These are phyloP conservation scores for Fusarium sp. DNA, from an alignment of 2,329 filamentous ascomycete species.

Conservation along the genomic window DNA sequence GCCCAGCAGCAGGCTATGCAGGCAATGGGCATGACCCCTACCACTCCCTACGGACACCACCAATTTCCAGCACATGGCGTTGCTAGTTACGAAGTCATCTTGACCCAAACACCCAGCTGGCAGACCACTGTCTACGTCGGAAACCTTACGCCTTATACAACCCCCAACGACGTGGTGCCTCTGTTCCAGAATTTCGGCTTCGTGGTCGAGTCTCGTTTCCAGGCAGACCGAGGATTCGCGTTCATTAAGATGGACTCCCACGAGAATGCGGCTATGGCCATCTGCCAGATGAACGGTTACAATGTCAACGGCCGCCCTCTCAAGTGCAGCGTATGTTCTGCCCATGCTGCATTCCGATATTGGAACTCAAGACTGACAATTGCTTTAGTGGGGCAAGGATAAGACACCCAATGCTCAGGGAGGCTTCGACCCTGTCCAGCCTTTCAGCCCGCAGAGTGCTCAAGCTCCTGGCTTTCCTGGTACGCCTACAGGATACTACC, in stretches of 20 bases:
- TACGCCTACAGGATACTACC: constrained; percentile 84
- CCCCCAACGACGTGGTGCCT: constrained; percentile 95
- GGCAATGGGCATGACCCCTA: constrained; percentile 97
- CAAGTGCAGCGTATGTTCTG: constrained; percentile 92
- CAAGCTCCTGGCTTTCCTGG: constrained; percentile 80
- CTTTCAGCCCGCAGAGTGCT: constrained; percentile 78
- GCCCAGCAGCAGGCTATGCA: constrained; percentile 97
- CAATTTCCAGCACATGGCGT: constrained; percentile 98
- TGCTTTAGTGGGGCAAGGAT: constrained; percentile 93
- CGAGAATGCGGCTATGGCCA: constrained; percentile 97
- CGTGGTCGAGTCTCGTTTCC: constrained; percentile 96
- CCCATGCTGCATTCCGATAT: neutral
- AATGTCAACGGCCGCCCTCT: constrained; percentile 96
- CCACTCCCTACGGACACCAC: constrained; percentile 95
- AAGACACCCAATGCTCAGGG: constrained; percentile 81
- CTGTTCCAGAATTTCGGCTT: constrained; percentile 99
- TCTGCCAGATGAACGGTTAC: constrained; percentile 97
- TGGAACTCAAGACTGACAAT: constrained; percentile 29
- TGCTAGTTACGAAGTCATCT: constrained; percentile 97
- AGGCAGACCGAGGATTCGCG: constrained; percentile 96
- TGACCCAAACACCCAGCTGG: constrained; percentile 94
- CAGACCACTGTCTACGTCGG: constrained; percentile 99
- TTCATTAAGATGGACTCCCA: constrained; percentile 99
- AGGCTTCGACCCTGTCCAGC: constrained; percentile 80
- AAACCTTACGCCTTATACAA: constrained; percentile 97